Percentiles rank a stretch among this genome's conserved stretches.
These are phyloP conservation scores for Fusarium sp. DNA, from an alignment of 2,329 filamentous ascomycete species.

Conservation along the genomic window DNA sequence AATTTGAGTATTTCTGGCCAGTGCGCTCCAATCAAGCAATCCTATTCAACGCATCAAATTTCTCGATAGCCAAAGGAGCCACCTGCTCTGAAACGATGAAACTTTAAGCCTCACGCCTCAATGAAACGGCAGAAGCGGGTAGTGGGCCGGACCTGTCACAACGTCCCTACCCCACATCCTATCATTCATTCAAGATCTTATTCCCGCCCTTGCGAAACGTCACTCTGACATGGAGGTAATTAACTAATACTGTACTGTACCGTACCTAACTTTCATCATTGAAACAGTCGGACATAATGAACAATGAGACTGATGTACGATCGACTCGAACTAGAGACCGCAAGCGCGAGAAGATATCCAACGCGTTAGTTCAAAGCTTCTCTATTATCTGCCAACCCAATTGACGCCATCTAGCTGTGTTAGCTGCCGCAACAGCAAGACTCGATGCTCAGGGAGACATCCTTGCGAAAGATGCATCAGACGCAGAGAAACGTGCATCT, in stretches of 20 bases:
- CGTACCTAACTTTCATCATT: constrained; percentile 3
- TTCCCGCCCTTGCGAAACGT: constrained; percentile 9
- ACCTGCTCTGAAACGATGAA: background rate
- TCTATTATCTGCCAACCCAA: background rate
- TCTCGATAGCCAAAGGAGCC: background rate
- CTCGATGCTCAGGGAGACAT: constrained; percentile 35
- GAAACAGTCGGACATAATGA: constrained; percentile 2
- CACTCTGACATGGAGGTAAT: constrained; percentile 5
- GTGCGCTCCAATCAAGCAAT: constrained; percentile 5
- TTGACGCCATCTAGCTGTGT: constrained; percentile 29
- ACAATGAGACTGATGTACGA: constrained; percentile 1
- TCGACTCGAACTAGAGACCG: constrained; percentile 12
- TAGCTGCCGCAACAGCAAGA: constrained; percentile 39
- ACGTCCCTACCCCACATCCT: constrained; percentile 6
- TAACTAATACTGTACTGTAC: too few species aligned
- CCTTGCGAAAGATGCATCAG: constrained; percentile 37
- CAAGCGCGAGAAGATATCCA: constrained; percentile 24
- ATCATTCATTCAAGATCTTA: background rate
- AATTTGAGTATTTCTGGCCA: background rate
- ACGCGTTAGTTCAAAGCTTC: constrained; percentile 11
- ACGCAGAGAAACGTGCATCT: constrained; percentile 33
- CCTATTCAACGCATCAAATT: background rate
- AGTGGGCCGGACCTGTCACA: background rate
- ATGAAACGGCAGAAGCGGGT: background rate
- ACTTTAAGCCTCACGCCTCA: background rate